Conservation (phyloP, 108 stramenopile species). For the Pseudonitzschia multiseries region DNA sequence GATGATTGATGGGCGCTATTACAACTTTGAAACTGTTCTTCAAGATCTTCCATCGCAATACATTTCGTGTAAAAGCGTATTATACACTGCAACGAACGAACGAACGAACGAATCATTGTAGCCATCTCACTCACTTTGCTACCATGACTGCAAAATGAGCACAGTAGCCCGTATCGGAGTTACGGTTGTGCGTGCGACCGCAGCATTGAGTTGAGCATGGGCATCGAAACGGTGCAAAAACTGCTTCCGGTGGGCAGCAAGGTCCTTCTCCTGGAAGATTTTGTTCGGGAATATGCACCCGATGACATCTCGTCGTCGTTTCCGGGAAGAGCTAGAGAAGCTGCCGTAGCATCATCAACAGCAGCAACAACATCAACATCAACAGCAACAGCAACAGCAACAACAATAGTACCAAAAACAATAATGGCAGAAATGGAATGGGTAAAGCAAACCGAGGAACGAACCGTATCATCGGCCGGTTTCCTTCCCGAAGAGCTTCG, state of each 20-base stretch:
- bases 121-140: no score
- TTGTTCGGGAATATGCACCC: constrained; percentile 4
- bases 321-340: not conserved
- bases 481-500: not conserved
- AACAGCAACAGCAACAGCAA: not conserved
- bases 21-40: no score
- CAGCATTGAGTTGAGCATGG: no score
- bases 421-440: not conserved
- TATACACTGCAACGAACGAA: no score
- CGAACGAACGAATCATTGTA: no score
- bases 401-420: not conserved
- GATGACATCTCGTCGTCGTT: not conserved
- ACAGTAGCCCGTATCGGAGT: no score
- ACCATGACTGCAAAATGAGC: no score
- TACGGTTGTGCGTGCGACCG: no score
- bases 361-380: not conserved
- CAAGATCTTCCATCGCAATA: no score
- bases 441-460: not conserved
- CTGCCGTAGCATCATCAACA: no score
- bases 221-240: constrained; percentile 2
- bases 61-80: no score
- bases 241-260: constrained; percentile 10
- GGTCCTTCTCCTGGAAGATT: constrained; percentile 10
- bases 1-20: no score
- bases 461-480: not conserved